Conservation (phyloP, 805 yeast genomes). For the Yamadazyma tumulicola region DNA sequence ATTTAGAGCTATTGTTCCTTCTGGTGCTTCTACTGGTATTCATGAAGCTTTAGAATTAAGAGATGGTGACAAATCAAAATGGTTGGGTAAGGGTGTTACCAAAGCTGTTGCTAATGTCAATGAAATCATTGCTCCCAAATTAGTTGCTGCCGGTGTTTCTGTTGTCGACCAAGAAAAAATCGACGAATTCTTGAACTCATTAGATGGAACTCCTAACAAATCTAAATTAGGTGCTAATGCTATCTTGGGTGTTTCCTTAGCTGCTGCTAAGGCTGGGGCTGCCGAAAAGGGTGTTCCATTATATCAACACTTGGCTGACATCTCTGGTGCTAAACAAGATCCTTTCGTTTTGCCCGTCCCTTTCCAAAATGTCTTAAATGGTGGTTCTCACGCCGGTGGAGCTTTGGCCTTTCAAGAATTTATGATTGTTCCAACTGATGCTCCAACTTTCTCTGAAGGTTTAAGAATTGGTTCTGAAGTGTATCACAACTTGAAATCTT, state of each 20-base stretch:
- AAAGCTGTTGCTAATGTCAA: conserved; percentile 97
- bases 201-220: conserved; percentile 98
- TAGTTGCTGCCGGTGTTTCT: conserved; percentile 74
- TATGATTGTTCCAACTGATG: conserved; percentile 97
- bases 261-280: conserved; percentile 97
- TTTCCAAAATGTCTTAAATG: conserved; percentile 97
- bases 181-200: conserved; percentile 78
- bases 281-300: conserved; percentile 92
- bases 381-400: conserved; percentile 99
- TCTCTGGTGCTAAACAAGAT: conserved; percentile 66
- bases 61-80: conserved; percentile 95
- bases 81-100: conserved; percentile 98
- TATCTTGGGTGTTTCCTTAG: conserved; percentile 95
- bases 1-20: conserved; percentile 97
- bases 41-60: conserved; percentile 98
- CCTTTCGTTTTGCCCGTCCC: conserved; percentile 98
- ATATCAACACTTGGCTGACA: conserved; percentile 83
- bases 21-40: conserved; percentile 99
- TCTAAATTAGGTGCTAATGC: conserved; percentile 98
- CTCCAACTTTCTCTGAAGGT: conserved; percentile 89
- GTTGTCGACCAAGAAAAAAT: conserved; percentile 82
- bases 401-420: conserved; percentile 98
- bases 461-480: conserved; percentile 96
- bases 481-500: conserved; percentile 91
- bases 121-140: conserved; percentile 91